Conservation (phyloP, 1,139 yeast genomes). For the Tardiomyces depauwii region DNA sequence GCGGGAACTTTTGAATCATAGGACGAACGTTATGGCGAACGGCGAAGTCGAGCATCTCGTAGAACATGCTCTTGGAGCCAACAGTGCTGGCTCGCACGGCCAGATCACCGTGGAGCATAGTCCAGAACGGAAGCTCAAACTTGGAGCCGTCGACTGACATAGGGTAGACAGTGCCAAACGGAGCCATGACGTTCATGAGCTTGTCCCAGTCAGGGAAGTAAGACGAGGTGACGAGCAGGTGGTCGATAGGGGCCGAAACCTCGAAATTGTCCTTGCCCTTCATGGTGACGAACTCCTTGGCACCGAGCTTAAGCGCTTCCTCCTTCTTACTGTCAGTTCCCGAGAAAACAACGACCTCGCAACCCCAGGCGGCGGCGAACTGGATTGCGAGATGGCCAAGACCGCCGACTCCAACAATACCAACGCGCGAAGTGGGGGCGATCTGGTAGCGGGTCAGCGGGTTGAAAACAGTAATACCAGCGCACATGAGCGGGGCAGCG, state of each 20-base stretch:
- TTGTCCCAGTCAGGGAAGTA: not conserved
- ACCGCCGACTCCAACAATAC: conserved; percentile 76
- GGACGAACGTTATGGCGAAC: not conserved
- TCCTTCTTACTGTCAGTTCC: conserved; percentile 57
- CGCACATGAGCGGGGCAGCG: conserved; percentile 68
- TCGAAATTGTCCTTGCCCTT: conserved; percentile 22
- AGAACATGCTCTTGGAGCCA: not conserved
- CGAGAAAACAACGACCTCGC: conserved; percentile 64
- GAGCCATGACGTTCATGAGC: not conserved
- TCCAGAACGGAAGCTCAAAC: not conserved
- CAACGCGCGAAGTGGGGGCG: conserved; percentile 67
- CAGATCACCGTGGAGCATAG: not conserved
- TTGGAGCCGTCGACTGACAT: not conserved
- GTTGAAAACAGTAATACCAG: conserved; percentile 78
- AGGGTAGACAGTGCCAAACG: not conserved
- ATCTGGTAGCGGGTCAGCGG: conserved; percentile 62
- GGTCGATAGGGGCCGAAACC: not conserved
- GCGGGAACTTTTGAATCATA: not conserved
- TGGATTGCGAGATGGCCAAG: conserved; percentile 73
- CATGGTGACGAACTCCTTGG: conserved; percentile 54
- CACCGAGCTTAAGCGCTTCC: conserved; percentile 49
- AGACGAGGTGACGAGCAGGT: not conserved
- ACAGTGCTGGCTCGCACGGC: not conserved
- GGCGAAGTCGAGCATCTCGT: not conserved
- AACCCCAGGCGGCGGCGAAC: conserved; percentile 76